Base-by-base conservation (phyloP, 2,329 filamentous ascomycete genomes). In the Leptodontidium sp. region DNA sequence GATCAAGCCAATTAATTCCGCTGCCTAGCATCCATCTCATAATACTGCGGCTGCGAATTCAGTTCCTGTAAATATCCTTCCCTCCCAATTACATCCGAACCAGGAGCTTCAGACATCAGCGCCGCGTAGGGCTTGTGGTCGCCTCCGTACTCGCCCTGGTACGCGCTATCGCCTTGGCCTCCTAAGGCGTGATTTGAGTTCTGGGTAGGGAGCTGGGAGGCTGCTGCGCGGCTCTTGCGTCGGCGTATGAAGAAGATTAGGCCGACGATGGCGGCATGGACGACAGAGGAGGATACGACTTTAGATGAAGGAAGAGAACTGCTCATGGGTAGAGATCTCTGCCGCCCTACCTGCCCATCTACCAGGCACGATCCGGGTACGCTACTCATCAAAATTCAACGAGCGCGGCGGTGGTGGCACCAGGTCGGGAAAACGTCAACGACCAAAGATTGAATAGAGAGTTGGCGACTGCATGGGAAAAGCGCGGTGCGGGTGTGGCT, bases 171-270 rank as follows among this genome's bases (percentile, higher is more conserved):
- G 3, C 15, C 24, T 21, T 55, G 47, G 17, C 52, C 52, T n/a
- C 50, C 38, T 57, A 21, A 15, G 26, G 24, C 14, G 17, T 47
- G 21, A 49, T 49, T n/a, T 21, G 15, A 24, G 38, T 24, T 43
- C 1, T 57, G 14, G 21, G 32, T 11, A 8, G 62, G 50, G 17
- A 57, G 50, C n/a, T 65, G 40, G 21, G 21, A 21, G 15, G 38
- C 50, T 9, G 62, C 62, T 6, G 24, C 38, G 4, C 52, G 58
- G 21, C 1, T 21, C 32, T 59, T 63, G 24, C 59, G 67, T 26
- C 67, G 52, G 26, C 64, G 57, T n/a, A 52, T 29, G 17, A 57
- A 70, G 68, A 73, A 68, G 43, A 67, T 47, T 4, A 69, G 7
- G 14, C 57, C 62, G 4, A 57, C 64, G 24, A 72, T 47, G 32